Percentiles rank a stretch among this genome's conserved stretches.
These are phyloP conservation scores for Xylaria sp. DNA, from an alignment of 2,329 filamentous ascomycete species.

Conservation along the genomic window DNA sequence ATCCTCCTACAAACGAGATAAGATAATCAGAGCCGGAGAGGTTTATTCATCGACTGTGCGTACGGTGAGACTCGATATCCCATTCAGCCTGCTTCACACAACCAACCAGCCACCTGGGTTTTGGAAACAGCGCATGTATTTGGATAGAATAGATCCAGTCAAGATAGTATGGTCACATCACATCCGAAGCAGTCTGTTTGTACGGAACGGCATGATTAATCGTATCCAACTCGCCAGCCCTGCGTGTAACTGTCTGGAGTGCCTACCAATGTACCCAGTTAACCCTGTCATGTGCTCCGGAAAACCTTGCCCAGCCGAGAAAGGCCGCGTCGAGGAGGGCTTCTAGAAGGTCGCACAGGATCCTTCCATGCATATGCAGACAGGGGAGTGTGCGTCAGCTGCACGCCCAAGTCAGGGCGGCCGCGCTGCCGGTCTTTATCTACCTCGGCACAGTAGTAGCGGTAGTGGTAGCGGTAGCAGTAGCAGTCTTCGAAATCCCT, in stretches of 20 bases:
- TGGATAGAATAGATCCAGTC: not conserved
- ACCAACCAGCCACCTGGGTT: not conserved
- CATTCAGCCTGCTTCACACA: not conserved
- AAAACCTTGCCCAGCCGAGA: constrained; percentile 3
- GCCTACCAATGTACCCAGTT: too few species aligned
- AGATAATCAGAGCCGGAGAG: not conserved
- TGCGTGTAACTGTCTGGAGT: not conserved
- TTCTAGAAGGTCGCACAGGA: constrained; percentile 39
- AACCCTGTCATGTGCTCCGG: too few species aligned
- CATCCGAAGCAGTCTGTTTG: not conserved
- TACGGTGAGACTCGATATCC: too few species aligned
- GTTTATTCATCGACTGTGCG: too few species aligned
- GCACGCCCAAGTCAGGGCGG: constrained; percentile 10
- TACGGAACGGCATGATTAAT: not conserved
- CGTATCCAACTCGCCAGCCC: not conserved
- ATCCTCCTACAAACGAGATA: not conserved
- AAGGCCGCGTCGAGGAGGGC: constrained; percentile 30
- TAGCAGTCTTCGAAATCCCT: not conserved
- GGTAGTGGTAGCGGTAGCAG: not conserved
- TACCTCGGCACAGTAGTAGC: not conserved
- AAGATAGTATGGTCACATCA: not conserved
- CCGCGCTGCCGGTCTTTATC: not conserved
- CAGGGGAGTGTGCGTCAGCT: constrained; percentile 11
- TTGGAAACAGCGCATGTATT: not conserved
- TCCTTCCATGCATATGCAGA: constrained; percentile 35